A percentile compares a stretch with the other conserved stretches of the same genome.
Evolutionary conservation across 768 basidiomycete genomes (phyloP).

Genomic region (Leccinum rimulosum): DNA sequence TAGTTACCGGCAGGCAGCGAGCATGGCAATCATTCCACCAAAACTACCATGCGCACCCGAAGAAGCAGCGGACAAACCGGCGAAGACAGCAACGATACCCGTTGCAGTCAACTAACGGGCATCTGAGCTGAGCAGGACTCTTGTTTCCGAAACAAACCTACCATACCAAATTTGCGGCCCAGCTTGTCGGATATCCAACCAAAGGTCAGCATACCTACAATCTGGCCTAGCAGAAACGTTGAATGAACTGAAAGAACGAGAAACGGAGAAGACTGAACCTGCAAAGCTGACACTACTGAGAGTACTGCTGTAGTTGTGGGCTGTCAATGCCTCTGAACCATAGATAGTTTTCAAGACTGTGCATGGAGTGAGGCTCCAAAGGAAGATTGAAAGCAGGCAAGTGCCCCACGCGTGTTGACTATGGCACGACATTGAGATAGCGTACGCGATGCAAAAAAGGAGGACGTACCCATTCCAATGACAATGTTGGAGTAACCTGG

Average conservation of each 20-base stretch:
- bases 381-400: neutral
- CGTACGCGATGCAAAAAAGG: neutral
- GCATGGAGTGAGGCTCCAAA: constrained; percentile 1
- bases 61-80: constrained; percentile 78
- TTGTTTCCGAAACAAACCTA: constrained; percentile 27
- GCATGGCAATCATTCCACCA: constrained; percentile 72
- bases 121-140: constrained; percentile 11
- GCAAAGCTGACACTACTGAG: constrained; percentile 75
- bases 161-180: constrained; percentile 89
- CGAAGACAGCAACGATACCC: constrained; percentile 82
- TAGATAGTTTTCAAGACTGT: constrained; percentile 73
- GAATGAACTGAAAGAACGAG: constrained; percentile 60
- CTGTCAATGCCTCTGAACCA: constrained; percentile 47
- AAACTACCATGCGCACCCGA: constrained; percentile 72
- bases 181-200: constrained; percentile 85
- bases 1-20: constrained; percentile 70
- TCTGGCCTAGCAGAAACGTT: constrained; percentile 69
- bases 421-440: constrained; percentile 6
- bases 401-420: constrained; percentile 67
- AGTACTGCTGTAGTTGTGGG: constrained; percentile 58
- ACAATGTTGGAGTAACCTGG: constrained; percentile 79
- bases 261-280: constrained; percentile 72
- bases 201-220: constrained; percentile 83
- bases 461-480: constrained; percentile 66
- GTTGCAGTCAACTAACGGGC: constrained; percentile 68